Base-by-base conservation (phyloP, 139 green algal genomes). In the Chloropicon primus region DNA sequence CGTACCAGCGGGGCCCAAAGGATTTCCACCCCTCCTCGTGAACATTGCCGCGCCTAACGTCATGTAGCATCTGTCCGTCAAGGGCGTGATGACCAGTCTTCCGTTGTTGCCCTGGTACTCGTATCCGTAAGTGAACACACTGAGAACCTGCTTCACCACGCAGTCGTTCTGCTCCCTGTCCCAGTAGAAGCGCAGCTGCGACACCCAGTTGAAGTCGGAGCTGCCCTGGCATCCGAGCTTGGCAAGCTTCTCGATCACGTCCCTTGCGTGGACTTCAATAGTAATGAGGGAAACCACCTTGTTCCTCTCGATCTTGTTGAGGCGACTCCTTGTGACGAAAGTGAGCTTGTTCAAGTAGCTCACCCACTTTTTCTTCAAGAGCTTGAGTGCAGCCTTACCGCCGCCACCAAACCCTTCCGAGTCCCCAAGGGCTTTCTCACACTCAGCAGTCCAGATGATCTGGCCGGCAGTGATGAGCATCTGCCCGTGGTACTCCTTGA, bases 331-430 rank as follows among this genome's bases (percentile, higher is more conserved):
- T 24, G 91, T 96, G 78, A 96, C 77, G 1, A 77, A 82, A 21
- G 88, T 92, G 25, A 96, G 85, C 86, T 95, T 94, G 85, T 90
- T 93, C 5, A 95, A 87, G 83, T 96, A 95, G 54, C 72, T 82
- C 72, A 94, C 79, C 41, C 41, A 62, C 89, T 88, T 92, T 79
- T 92, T 93, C 87, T 93, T 93, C 84, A 93, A 92, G 0, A 96
- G 89, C 78, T 87, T 79, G 10, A 96, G 81, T 1, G 85, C 88
- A 25, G 81, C 84, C 53, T 86, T 88, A 27, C 86, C 81, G 28
- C 62, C 72, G 5, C 41, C 41, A 62, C 41, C 41, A 17, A 62
- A 62, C 17, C 41, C 41, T 17, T 94, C 89, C 1, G 84, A 28
- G 28, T 94, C 90, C 2, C 77, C 71, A 76, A 96, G 83, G 22